phyloP scores from a whole-genome alignment of 106 monocot genomes.

The Allium fistulosum region DNA sequence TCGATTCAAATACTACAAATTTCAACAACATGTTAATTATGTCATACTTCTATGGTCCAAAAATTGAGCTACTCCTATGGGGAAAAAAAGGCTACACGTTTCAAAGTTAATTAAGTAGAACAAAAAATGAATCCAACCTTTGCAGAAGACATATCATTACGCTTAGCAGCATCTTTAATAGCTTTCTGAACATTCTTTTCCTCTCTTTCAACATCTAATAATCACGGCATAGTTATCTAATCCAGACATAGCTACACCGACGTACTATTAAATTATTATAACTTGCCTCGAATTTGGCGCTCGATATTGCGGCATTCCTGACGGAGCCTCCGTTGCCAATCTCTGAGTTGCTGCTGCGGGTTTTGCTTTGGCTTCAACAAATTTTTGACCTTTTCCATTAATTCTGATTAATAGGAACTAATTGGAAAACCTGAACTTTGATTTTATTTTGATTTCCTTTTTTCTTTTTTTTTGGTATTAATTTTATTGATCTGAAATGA shows the following conservation, averaged over 20 bases:
- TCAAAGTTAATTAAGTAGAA: too few relatives aligned
- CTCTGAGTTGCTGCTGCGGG: constrained; percentile 78
- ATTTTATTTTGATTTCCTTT: too few relatives aligned
- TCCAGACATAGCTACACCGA: too few relatives aligned
- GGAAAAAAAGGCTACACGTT: not conserved
- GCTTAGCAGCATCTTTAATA: constrained; percentile 92
- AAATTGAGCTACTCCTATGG: too few relatives aligned
- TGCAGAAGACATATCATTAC: constrained; percentile 89
- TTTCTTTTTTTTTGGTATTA: too few relatives aligned
- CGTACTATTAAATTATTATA: not conserved
- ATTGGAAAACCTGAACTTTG: too few relatives aligned
- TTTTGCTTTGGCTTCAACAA: constrained; percentile 72
- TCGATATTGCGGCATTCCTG: constrained; percentile 84
- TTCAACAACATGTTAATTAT: too few relatives aligned
- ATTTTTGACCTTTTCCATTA: constrained; percentile 81
- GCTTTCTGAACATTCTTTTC: constrained; percentile 95
- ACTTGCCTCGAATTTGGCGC: constrained; percentile 86
- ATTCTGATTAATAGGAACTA: not conserved
- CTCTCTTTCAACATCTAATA: constrained; percentile 82
- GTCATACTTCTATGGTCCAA: too few relatives aligned
- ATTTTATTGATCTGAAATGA: too few relatives aligned
- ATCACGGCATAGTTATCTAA: not conserved
- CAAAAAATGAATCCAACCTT: constrained; percentile 30
- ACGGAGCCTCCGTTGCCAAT: constrained; percentile 96
- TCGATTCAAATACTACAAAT: too few relatives aligned